Percentiles rank a stretch among this genome's conserved stretches.
Conservation (phyloP, 768 basidiomycete genomes). For the Suillus spraguei region DNA sequence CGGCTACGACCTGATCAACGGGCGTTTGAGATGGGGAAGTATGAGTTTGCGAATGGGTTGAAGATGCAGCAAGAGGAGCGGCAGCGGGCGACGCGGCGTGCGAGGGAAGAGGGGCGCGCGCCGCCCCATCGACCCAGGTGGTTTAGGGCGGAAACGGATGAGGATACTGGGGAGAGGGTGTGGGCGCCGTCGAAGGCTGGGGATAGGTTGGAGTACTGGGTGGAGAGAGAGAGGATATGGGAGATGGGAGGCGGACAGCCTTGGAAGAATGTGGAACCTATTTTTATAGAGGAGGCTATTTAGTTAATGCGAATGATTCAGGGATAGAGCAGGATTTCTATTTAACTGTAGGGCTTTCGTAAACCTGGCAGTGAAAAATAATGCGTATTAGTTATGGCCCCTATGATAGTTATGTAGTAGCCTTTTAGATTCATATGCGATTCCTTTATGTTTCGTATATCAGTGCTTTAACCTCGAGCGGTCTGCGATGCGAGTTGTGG, state of each 20-base stretch:
- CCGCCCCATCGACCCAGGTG: slow-evolving; percentile 83
- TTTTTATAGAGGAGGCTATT: slow-evolving; percentile 70
- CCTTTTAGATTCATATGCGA: no score
- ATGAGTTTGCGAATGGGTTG: slow-evolving; percentile 79
- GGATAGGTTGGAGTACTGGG: slow-evolving; percentile 79
- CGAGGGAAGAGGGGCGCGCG: slow-evolving; percentile 72
- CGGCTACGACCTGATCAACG: slow-evolving; percentile 91
- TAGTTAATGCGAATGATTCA: neutral
- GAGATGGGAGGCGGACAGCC: slow-evolving; percentile 31
- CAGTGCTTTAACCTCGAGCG: no score
- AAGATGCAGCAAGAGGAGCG: slow-evolving; percentile 83
- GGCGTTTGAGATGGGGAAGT: slow-evolving; percentile 89
- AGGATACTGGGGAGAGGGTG: slow-evolving; percentile 87
- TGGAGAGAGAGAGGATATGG: slow-evolving; percentile 70
- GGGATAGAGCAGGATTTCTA: neutral
- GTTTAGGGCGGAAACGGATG: slow-evolving; percentile 83
- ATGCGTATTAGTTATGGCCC: no score
- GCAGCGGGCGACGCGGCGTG: slow-evolving; percentile 69
- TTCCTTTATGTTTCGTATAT: no score
- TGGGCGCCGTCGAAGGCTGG: slow-evolving; percentile 70
- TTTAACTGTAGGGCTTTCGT: neutral
- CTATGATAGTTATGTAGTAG: no score
- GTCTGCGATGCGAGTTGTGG: no score
- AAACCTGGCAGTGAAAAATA: neutral
- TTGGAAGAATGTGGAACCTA: slow-evolving; percentile 77